Base-by-base conservation (phyloP, 805 yeast species). In the Yamadazyma endophytica region DNA sequence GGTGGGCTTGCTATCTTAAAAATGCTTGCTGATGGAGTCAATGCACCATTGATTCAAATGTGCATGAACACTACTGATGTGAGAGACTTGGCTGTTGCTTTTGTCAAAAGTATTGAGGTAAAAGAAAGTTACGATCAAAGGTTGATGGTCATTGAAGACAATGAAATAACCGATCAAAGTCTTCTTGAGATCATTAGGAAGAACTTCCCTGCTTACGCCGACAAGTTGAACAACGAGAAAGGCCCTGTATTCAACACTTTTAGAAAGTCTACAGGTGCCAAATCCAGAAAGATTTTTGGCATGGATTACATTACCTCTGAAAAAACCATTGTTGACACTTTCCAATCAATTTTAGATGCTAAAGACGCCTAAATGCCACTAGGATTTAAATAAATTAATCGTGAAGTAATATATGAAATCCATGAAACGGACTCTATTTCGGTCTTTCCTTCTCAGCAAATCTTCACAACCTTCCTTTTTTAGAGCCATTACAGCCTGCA, bases 111-210 rank as follows among this genome's bases (percentile, higher is more conserved):
- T 3, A 18, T 20, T 6, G 36, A 32, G 13, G 14, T 2, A 2
- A 13, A 18, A 5, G 32, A 32, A 20, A 23, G 34, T 6, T 30
- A 26, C 8, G 36, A 34, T 18, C 29, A 36, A 29, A 29, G 30
- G 24, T 22, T 32, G 13, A 19, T 36, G 20, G 9, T 36, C 9
- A 14, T 17, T 5, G 22, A 17, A 12, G 29, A 18, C 3, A 20
- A 29, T 9, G 24, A 22, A 15, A 14, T 23, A 4, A 18, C 19
- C 7, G 11, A 18, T 7, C 20, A 18, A 5, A 9, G 28, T 9
- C n/a, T 18, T 4, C 4, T 21, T 9, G 25, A 22, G 4, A 9
- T 28, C 12, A 19, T 26, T 6, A 22, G 21, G 15, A 27, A 32
- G 11, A 26, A 15, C 4, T 30, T 19, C 18, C 36, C 36, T 6